phyloP scores from a whole-genome alignment of 148 eudicot genomes.

The Spergularia bocconei region DNA sequence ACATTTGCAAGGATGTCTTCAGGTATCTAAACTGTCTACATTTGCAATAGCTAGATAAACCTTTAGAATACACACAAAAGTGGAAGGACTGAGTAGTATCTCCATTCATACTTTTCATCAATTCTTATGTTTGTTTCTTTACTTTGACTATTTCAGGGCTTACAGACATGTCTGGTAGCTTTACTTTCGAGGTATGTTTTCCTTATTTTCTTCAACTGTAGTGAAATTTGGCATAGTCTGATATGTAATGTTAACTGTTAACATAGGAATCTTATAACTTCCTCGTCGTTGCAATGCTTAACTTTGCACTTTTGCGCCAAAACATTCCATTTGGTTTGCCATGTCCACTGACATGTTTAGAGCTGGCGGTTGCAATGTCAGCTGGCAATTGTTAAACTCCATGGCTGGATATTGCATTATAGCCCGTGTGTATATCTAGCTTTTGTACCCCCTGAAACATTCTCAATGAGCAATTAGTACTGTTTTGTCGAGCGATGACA shows the following conservation, averaged over 20 bases:
- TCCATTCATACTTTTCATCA: neutral
- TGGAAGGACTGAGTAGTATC: neutral
- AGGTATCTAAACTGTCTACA: neutral
- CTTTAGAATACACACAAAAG: neutral
- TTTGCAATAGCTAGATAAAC: neutral
- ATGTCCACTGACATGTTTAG: neutral
- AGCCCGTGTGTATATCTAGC: no score
- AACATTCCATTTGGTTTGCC: neutral
- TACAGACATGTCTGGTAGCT: slow-evolving; percentile 75
- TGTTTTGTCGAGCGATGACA: no score
- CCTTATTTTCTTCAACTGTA: neutral
- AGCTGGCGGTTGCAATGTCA: neutral
- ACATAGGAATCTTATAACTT: neutral
- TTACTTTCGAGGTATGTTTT: slow-evolving; percentile 57
- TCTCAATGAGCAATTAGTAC: no score
- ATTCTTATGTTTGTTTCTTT: slow-evolving; percentile 12
- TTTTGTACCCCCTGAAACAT: no score
- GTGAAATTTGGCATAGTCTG: neutral
- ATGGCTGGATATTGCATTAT: no score
- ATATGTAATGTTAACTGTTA: neutral
- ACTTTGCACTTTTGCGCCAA: neutral
- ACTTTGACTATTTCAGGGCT: slow-evolving; percentile 43
- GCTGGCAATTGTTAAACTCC: neutral
- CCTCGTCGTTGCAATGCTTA: neutral
- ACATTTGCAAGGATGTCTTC: neutral